These are phyloP conservation scores for Diversispora epigaea DNA, from an alignment of 192 early-diverging fungal species.

Conservation along the genomic window DNA sequence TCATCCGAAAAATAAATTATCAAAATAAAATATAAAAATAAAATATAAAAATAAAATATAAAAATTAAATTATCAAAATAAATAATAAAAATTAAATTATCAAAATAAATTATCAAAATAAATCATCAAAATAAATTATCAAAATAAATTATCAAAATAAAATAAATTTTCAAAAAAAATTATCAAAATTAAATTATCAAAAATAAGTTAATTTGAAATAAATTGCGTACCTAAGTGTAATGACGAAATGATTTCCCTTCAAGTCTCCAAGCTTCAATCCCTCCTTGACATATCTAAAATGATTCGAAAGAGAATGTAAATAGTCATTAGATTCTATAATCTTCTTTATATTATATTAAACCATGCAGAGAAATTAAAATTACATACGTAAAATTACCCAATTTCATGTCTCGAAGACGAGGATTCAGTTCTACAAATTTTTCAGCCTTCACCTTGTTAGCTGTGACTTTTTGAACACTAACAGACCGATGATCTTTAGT, in stretches of 20 bases:
- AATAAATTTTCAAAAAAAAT: background rate
- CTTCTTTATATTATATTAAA: too few species aligned
- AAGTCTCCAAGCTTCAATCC: constrained; percentile 82
- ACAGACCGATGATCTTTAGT: constrained; percentile 94
- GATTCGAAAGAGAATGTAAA: too few species aligned
- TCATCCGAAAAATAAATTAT: background rate
- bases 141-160: background rate
- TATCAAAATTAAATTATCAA: background rate
- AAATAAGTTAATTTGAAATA: too few species aligned
- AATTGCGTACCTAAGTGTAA: constrained; percentile 65
- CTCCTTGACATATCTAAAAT: constrained; percentile 52
- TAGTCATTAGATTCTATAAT: too few species aligned
- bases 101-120: background rate
- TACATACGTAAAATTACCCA: constrained; percentile 73
- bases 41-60: background rate
- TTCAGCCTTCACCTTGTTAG: constrained; percentile 56
- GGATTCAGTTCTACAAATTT: constrained; percentile 57
- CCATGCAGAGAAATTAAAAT: background rate
- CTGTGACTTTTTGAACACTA: constrained; percentile 83
- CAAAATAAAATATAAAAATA: too few species aligned
- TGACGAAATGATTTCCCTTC: constrained; percentile 86
- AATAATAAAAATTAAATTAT: background rate
- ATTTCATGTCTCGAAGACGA: constrained; percentile 49
- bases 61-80: background rate
- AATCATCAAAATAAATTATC: background rate